Percentiles rank a stretch among this genome's conserved stretches.
Evolutionary conservation across 2,329 filamentous ascomycete genomes (phyloP).

Genomic region (Parasarocladium wereldwijsianum): DNA sequence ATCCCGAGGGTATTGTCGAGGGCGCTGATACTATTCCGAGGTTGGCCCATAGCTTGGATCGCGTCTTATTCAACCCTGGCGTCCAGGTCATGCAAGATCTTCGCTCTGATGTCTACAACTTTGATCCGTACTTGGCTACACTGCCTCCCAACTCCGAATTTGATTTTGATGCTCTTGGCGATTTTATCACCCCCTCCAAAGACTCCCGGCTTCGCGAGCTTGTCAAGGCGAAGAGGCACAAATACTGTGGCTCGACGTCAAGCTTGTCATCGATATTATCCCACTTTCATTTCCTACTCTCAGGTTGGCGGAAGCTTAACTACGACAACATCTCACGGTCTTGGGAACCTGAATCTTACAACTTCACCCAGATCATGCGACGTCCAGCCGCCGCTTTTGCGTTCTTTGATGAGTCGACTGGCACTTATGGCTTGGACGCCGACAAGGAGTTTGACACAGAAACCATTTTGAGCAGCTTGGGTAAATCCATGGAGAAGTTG

Average conservation of each 20-base stretch:
- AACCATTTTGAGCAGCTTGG: conserved; percentile 80
- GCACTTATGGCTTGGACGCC: conserved; percentile 84
- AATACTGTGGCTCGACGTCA: conserved; percentile 88
- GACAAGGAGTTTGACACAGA: conserved; percentile 82
- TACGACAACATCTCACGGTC: conserved; percentile 48
- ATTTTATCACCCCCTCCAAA: conserved; percentile 84
- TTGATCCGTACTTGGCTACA: conserved; percentile 81
- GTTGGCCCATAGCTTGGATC: conserved; percentile 62
- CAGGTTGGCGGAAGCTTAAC: conserved; percentile 64
- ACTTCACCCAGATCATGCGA: conserved; percentile 58
- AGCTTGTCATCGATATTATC: conserved; percentile 82
- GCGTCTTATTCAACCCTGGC: conserved; percentile 90
- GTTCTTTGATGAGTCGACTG: conserved; percentile 65
- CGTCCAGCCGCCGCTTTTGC: conserved; percentile 71
- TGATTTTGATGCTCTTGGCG: conserved; percentile 72
- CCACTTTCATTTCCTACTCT: conserved; percentile 89
- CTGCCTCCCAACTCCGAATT: conserved; percentile 94
- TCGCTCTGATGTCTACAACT: conserved; percentile 81
- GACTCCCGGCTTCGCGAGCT: conserved; percentile 58
- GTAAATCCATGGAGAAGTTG: conserved; percentile 93
- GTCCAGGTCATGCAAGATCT: conserved; percentile 87
- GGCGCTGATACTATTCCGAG: conserved; percentile 40
- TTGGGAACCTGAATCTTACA: conserved; percentile 45
- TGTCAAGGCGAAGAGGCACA: conserved; percentile 51
- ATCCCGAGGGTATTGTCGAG: no score